phyloP scores from a whole-genome alignment of 306 rosid genomes.

The Senna tora region DNA sequence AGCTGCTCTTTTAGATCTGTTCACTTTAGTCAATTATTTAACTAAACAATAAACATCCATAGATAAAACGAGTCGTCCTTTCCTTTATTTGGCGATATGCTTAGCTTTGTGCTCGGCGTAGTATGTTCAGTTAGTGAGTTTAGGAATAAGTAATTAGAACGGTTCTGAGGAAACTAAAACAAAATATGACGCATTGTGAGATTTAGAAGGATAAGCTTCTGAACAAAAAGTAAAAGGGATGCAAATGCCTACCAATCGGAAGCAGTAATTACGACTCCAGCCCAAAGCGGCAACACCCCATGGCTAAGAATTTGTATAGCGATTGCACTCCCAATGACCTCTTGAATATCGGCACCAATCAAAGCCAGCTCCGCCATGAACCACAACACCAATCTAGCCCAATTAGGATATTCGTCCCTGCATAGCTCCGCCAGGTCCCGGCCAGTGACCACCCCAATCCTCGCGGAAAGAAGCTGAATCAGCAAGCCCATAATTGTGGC shows the following conservation, averaged over 20 bases:
- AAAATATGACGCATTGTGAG: not conserved
- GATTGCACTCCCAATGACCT: conserved; percentile 92
- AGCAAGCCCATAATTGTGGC: conserved; percentile 80
- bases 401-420: conserved; percentile 75
- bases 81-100: conserved; percentile 2
- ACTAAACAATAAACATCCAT: not conserved
- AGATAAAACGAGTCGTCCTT: not conserved
- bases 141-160: not conserved
- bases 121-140: not conserved
- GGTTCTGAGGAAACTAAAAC: not conserved
- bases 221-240: not conserved
- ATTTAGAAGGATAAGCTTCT: not conserved
- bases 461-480: conserved; percentile 71
- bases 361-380: conserved; percentile 92
- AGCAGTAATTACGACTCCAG: conserved; percentile 82
- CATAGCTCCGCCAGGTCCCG: conserved; percentile 85
- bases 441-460: conserved; percentile 84
- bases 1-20: conserved; percentile 9
- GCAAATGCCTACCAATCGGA: conserved; percentile 67
- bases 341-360: conserved; percentile 92
- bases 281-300: conserved; percentile 81
- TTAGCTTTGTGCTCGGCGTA: not conserved
- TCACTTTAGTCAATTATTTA: not conserved
- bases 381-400: conserved; percentile 76
- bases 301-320: conserved; percentile 84